Evolutionary conservation across 2,329 filamentous ascomycete species (phyloP), one percentile per base, ranked within the genome.

Genomic region (Chaetomium strumarium): DNA sequence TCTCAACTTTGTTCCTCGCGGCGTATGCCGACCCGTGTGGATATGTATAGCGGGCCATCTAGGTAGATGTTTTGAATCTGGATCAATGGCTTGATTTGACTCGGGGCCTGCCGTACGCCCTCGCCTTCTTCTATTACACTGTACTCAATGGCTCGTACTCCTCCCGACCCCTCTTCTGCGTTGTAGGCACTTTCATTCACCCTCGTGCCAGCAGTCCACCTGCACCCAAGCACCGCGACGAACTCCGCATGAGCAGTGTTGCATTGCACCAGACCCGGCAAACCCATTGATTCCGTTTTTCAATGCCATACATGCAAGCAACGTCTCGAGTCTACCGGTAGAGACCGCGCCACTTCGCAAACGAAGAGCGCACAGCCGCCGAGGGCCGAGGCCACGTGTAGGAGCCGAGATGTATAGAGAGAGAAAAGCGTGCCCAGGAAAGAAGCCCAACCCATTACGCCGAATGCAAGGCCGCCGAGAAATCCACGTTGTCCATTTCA

Each of bases 401-500:
- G 58, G 55, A 59, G 56, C 57, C 52, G 59, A 58, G 58, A 59
- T 55, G 53, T 41, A 34, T 5, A 34, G 33, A 34, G 33, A 34
- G 33, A 34, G 11, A 58, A 62, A 60, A 56, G 60, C 58, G 53
- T 50, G 58, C 60, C 60, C 59, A 60, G 60, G 63, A 65, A 75
- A 70, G 73, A 72, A 75, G 13, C 75, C 75, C 72, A 77, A 77
- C 74, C 75, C 72, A 74, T 78, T 75, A 79, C 77, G 78, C 77
- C 77, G 72, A 76, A 78, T 78, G 75, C 74, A 77, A 74, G 65
- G 61, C 64, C 63, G 63, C 64, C 64, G 59, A 58, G 52, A 63
- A 63, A 60, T 64, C 66, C 64, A 63, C 65, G 40, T 66, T 74
- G 74, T 74, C 72, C 73, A 73, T 70, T 70, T 75, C 70, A 75